A percentile compares a stretch with the other conserved stretches of the same genome.
These are phyloP conservation scores for Wallacemonas collosoma DNA, from an alignment of 208 protist genomes.

Conservation along the genomic window DNA sequence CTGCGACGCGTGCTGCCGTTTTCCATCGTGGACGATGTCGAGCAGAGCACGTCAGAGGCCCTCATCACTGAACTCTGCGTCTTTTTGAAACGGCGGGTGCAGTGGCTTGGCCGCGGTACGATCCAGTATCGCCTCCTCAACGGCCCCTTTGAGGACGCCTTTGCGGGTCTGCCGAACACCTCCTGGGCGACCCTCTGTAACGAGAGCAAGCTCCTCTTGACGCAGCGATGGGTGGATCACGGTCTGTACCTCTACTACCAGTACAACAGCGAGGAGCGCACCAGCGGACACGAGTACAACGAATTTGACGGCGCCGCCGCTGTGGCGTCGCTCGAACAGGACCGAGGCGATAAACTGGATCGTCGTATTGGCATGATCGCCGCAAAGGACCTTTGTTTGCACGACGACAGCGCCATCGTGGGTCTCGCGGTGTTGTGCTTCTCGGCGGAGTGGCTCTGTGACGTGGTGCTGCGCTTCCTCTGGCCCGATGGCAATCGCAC, in stretches of 20 bases:
- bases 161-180: constrained; percentile 40
- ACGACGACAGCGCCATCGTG: constrained; percentile 65
- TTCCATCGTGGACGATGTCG: constrained; percentile 56
- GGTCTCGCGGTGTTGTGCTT: constrained; percentile 70
- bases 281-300: constrained; percentile 79
- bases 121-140: constrained; percentile 63
- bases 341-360: constrained; percentile 31
- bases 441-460: constrained; percentile 85
- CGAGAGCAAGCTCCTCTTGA: constrained; percentile 41
- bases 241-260: constrained; percentile 80
- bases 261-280: constrained; percentile 68
- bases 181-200: constrained; percentile 63
- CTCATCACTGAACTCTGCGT: constrained; percentile 69
- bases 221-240: constrained; percentile 56
- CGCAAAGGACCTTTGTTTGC: constrained; percentile 55
- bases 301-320: constrained; percentile 23
- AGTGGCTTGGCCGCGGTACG: constrained; percentile 55
- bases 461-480: constrained; percentile 41
- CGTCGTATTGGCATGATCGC: constrained; percentile 46
- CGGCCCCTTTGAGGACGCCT: constrained; percentile 73
- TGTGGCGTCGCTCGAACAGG: constrained; percentile 29
- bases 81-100: constrained; percentile 71
- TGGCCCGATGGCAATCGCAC: constrained; percentile 28
- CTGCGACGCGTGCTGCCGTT: constrained; percentile 52
- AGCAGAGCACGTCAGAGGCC: constrained; percentile 61